Percentiles rank a stretch among this genome's conserved stretches.
Evolutionary conservation across 2,329 filamentous ascomycete species (phyloP).

Genomic region (Ophiognomonia clavigignenti-juglandacearum): DNA sequence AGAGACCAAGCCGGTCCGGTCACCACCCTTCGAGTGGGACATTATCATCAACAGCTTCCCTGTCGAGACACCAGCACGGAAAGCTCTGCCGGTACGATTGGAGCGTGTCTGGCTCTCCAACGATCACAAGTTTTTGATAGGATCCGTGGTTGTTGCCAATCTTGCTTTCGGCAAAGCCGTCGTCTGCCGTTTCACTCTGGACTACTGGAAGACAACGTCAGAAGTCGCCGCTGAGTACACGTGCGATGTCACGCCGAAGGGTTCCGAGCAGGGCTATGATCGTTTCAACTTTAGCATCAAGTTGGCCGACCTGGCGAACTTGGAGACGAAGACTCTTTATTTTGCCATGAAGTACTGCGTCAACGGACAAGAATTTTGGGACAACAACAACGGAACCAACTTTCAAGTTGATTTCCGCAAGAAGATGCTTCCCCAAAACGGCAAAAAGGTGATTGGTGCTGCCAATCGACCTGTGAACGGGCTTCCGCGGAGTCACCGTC

Average conservation of each 20-base stretch:
- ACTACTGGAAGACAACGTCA: constrained; percentile 98
- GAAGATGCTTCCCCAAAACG: constrained; percentile 60
- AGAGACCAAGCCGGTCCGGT: constrained; percentile 37
- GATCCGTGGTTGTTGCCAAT: constrained; percentile 80
- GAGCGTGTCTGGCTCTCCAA: constrained; percentile 83
- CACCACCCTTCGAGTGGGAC: constrained; percentile 74
- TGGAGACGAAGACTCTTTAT: constrained; percentile 89
- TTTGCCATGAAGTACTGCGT: constrained; percentile 88
- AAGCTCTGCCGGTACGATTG: constrained; percentile 65
- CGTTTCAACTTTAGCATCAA: constrained; percentile 94
- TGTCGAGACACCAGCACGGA: constrained; percentile 56
- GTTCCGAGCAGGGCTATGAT: constrained; percentile 64
- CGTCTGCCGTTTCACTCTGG: constrained; percentile 88
- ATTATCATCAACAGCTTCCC: constrained; percentile 84
- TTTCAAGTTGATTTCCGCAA: constrained; percentile 93
- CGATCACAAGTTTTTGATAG: constrained; percentile 83
- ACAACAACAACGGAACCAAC: constrained; percentile 83
- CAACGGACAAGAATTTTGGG: constrained; percentile 84
- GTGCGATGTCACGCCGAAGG: constrained; percentile 67
- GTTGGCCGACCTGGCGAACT: constrained; percentile 81
- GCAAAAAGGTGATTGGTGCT: constrained; percentile 49
- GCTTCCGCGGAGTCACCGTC: constrained; percentile 64
- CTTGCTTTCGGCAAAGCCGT: constrained; percentile 85
- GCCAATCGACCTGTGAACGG: constrained; percentile 45
- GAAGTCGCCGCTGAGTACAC: constrained; percentile 88